Conservation (phyloP, 345 rosid genomes). For the Ricinus communis region DNA sequence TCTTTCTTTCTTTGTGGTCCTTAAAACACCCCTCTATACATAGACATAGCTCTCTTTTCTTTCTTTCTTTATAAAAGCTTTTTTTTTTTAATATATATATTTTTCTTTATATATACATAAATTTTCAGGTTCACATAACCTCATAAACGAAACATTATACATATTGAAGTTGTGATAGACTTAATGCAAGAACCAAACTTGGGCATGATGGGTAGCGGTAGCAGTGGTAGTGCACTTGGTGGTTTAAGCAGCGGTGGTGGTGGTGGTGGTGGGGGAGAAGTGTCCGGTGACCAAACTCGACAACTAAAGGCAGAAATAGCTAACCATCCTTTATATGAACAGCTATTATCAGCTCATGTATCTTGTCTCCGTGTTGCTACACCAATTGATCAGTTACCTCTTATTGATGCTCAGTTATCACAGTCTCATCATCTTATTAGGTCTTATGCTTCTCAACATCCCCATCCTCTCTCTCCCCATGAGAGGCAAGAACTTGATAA, state of each 20-base stretch:
- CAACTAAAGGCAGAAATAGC: constrained; percentile 87
- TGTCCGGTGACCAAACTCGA: constrained; percentile 49
- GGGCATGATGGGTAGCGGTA: constrained; percentile 63
- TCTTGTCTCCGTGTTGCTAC: constrained; percentile 92
- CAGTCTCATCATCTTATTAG: constrained; percentile 82
- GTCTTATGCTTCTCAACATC: constrained; percentile 68
- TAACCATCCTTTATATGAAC: constrained; percentile 81
- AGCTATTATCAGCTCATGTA: constrained; percentile 80
- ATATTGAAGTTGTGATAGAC: constrained; percentile 1
- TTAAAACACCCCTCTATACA: background rate
- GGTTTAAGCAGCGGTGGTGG: constrained; percentile 29
- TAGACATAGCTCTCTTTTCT: too few relatives aligned
- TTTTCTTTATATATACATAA: too few relatives aligned
- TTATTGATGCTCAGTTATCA: constrained; percentile 87
- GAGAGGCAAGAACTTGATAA: constrained; percentile 92
- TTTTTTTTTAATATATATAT: background rate
- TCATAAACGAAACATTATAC: background rate
- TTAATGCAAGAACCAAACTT: constrained; percentile 75
- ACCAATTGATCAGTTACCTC: constrained; percentile 93
- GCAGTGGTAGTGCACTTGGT: constrained; percentile 33
- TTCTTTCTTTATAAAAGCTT: constrained; percentile 7
- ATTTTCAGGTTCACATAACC: too few relatives aligned
- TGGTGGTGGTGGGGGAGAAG: constrained; percentile 43
- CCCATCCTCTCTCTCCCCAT: constrained; percentile 50
- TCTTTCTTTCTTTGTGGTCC: constrained; percentile 29